These are phyloP conservation scores for Ceratocystis destructans DNA, from an alignment of 2,329 filamentous ascomycete species.

Conservation along the genomic window DNA sequence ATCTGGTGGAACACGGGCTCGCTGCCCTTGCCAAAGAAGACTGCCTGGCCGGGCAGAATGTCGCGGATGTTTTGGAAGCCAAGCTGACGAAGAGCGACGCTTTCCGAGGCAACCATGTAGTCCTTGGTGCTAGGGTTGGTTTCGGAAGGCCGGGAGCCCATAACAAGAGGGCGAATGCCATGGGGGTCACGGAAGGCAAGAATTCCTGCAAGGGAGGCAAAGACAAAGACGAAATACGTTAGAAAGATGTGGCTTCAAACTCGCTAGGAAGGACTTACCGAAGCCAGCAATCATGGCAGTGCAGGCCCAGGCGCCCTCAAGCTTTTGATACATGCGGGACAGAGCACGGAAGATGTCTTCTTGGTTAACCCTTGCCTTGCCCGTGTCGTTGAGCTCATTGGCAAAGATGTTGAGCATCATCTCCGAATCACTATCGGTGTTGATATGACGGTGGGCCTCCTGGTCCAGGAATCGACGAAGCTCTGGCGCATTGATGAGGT, in stretches of 20 bases:
- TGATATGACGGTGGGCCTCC: slow-evolving; percentile 73
- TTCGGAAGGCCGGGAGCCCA: slow-evolving; percentile 58
- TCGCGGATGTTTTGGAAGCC: slow-evolving; percentile 65
- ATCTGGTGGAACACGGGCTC: slow-evolving; percentile 65
- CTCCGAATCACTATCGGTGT: slow-evolving; percentile 80
- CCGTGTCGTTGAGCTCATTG: slow-evolving; percentile 63
- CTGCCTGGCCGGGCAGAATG: slow-evolving; percentile 69
- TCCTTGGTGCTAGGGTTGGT: slow-evolving; percentile 52
- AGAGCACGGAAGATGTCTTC: slow-evolving; percentile 64
- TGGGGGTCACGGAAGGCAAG: slow-evolving; percentile 27
- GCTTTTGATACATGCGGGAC: slow-evolving; percentile 56
- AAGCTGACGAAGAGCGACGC: slow-evolving; percentile 66
- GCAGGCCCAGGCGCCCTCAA: slow-evolving; percentile 65
- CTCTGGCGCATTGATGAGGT: slow-evolving; percentile 63
- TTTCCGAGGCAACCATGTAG: slow-evolving; percentile 87
- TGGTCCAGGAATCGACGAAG: slow-evolving; percentile 59
- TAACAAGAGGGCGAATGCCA: slow-evolving; percentile 67
- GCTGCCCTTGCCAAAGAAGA: slow-evolving; percentile 69
- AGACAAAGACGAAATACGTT: slow-evolving; percentile 33
- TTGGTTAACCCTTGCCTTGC: slow-evolving; percentile 65
- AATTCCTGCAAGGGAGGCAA: background rate
- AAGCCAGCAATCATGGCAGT: slow-evolving; percentile 73
- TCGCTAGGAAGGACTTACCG: slow-evolving; percentile 30
- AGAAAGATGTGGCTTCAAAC: background rate
- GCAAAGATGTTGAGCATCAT: slow-evolving; percentile 78